Evolutionary conservation across 495 filamentous ascomycete genomes (phyloP), one percentile per base, ranked within the genome.

Genomic region (Bathelium albidoporum): DNA sequence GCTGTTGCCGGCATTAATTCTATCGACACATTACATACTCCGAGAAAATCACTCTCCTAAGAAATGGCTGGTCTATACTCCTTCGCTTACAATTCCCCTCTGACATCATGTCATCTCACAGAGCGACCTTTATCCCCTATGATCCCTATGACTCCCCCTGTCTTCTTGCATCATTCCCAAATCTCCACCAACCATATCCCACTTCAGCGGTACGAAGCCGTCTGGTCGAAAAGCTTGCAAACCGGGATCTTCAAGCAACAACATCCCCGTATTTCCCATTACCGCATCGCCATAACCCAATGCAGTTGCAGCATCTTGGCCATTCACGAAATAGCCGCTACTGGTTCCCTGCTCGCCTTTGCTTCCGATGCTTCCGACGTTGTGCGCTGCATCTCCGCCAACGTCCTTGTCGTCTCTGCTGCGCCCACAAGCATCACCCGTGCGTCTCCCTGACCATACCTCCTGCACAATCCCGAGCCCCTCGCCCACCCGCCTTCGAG

Each of bases 211-310:
- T 29, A 69, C 66, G 53, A 78, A 78, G 12, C 65, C 62, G 45
- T 72, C 72, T 16, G 29, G 55, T 20, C 39, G 61, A 61, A 71
- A 73, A 7, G 70, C 66, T 59, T 79, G 76, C 36, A 78, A 66
- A 1, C 77, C 74, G 1, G 73, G 68, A 65, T 79, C 77, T 66
- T 80, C 78, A 53, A 80, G 71, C 10, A 80, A 68, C 59, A 75
- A 67, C 78, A 79, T 79, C 0, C 78, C 75, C n/a, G 75, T 75
- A 59, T 73, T 73, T 1, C 77, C 77, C 78, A 80, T 80, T n/a
- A 79, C 75, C 10, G 71, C 69, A 65, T 79, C 76, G 1, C 49
- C 49, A 55, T 55, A 55, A 9, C 49, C 2, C 16, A 55, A 55
- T 9, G 24, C 49, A 20, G 66, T 70, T 64, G 34, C 41, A 20